phyloP scores from a whole-genome alignment of 2,329 filamentous ascomycete genomes.

The Cytospora schulzeri region DNA sequence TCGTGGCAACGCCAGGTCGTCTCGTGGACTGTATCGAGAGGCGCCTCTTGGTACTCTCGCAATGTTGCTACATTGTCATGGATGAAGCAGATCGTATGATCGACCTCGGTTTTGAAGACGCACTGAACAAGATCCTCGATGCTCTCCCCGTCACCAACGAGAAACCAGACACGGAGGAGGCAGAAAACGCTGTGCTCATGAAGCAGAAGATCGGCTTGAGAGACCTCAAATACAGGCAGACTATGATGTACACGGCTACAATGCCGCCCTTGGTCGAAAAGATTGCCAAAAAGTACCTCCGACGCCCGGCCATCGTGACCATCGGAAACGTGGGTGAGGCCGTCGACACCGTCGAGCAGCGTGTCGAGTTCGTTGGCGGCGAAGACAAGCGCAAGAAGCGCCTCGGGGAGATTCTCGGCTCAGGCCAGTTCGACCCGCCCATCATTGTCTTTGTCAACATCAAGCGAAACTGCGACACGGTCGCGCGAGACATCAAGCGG shows the following conservation, averaged over 20 bases:
- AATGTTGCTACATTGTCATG: conserved; percentile 99
- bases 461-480: conserved; percentile 96
- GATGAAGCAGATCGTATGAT: conserved; percentile 99
- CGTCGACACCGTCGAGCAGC: conserved; percentile 96
- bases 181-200: conserved; percentile 87
- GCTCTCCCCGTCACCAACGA: conserved; percentile 90
- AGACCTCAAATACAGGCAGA: conserved; percentile 81
- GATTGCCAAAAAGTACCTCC: conserved; percentile 95
- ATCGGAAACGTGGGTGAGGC: conserved; percentile 95
- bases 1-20: conserved; percentile 97
- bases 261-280: conserved; percentile 93
- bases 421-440: conserved; percentile 78
- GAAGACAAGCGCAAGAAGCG: conserved; percentile 98
- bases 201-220: conserved; percentile 72
- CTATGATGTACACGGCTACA: conserved; percentile 99
- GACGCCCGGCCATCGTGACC: conserved; percentile 87
- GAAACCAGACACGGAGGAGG: conserved; percentile 91
- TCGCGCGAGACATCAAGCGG: conserved; percentile 89
- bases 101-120: conserved; percentile 95
- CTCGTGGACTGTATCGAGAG: conserved; percentile 96
- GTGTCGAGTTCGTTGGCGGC: conserved; percentile 85
- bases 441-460: conserved; percentile 99
- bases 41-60: conserved; percentile 85
- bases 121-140: conserved; percentile 95
- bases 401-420: conserved; percentile 84